Base-by-base conservation (phyloP, 805 yeast species). In the Lachancea meyersii region DNA sequence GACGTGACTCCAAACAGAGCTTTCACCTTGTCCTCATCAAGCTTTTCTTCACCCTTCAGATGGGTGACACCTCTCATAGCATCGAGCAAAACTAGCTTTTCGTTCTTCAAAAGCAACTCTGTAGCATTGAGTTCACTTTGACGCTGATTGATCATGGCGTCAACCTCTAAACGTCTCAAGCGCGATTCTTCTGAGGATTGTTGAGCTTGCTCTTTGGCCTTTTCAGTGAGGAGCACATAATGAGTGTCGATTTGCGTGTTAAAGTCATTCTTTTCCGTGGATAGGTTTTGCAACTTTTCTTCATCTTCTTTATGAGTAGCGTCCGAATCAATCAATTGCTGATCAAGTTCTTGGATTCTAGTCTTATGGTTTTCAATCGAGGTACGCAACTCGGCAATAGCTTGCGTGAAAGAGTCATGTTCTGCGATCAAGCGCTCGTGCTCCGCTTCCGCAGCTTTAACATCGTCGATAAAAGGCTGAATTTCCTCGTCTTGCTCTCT, bases 51-150 rank as follows among this genome's bases (percentile, higher is more conserved):
- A 31, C 63, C 63, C 18, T 52, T 52, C n/a, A 60, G 61, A 51
- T 70, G 73, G 10, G 73, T 63, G 39, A 69, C 60, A 32, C 62
- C 53, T 48, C 61, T 62, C 61, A 70, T 72, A 31, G 65, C 64
- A 9, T 63, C 64, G 21, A 61, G 45, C 45, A 30, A 54, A 52
- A 19, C 52, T 53, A 49, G 58, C 52, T 58, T 67, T 52, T 56
- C 66, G 55, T 51, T 64, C 48, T 63, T 68, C 43, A 68, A 48
- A 36, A 61, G 65, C 31, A 67, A 49, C 39, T 67, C 65, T 5
- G 65, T 52, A 24, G 52, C 52, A 28, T 64, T 55, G 35, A 63
- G 58, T 42, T 67, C 66, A 45, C 60, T 60, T 44, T 64, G 67
- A 38, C 65, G 61, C 40, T 61, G 59, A 40, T 65, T 63, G 46